Evolutionary conservation across 768 basidiomycete genomes (phyloP), one percentile per base, ranked within the genome.

Genomic region (Tylopilus vinaceipallidus): DNA sequence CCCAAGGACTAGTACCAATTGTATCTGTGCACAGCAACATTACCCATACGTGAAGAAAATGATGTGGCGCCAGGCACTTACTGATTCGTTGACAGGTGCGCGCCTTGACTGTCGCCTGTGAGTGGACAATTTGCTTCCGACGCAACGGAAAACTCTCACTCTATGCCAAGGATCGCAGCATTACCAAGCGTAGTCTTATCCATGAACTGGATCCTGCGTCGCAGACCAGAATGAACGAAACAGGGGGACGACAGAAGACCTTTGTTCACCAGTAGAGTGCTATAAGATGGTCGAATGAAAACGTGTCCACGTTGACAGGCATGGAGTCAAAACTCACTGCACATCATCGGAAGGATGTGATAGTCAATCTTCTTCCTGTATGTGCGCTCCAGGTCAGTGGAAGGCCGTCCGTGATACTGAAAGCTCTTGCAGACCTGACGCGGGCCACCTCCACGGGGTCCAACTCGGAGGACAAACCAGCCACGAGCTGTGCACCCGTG

Each of bases 141-240:
- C 4, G 11, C 8, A 13, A 14, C 16, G 13, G 11, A 26, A 17
- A 47, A 36, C 53, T n/a, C 76, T 52, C 30, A 84, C 87, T 71
- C 69, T 58, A 88, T 88, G 1, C 87, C 87, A 38, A 89, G 73
- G 53, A 88, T 86, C 2, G 86, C 80, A 1, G 84, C 60, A 50
- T 75, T 80, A 1, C 84, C 85, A 4, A 88, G 70, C 0, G 86
- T 88, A 0, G 81, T 83, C 67, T 87, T 87, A 54, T 88, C 86
- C 82, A 87, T 87, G 51, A 82, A 87, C 60, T 88, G 85, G n/a
- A 88, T 75, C 78, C 86, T 82, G 50, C n/a, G 7, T 20, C 13
- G 34, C 45, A 22, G n/a, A n/a, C n/a, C n/a, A n/a, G n/a, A n/a
- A n/a, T n/a, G n/a, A 16, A 3, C 26, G 22, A 13, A 13, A 35